phyloP scores from a whole-genome alignment of 2,329 filamentous ascomycete genomes.

The Beauveria sp. region DNA sequence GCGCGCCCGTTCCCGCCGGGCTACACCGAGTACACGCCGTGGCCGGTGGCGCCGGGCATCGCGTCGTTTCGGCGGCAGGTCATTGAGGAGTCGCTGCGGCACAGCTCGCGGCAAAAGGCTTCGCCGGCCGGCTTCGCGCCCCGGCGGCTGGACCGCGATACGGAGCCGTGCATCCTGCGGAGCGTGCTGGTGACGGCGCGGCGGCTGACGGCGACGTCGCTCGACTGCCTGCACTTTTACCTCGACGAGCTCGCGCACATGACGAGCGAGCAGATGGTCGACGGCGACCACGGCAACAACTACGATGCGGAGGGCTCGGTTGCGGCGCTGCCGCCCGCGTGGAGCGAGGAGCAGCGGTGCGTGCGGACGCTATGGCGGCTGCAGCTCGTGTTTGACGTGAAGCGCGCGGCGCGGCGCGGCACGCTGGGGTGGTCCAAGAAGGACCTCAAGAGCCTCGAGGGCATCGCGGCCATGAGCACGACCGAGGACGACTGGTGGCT shows the following conservation, averaged over 20 bases:
- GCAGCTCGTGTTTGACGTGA: slow-evolving; percentile 4
- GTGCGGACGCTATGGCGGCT: slow-evolving; percentile 1
- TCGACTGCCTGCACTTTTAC: not conserved
- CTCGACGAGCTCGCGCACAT: not conserved
- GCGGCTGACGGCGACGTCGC: not conserved
- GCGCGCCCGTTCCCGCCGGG: slow-evolving; percentile 4
- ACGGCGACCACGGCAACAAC: not conserved
- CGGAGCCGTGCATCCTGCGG: not conserved
- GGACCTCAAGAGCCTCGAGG: slow-evolving; percentile 1
- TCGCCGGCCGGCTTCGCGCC: not conserved
- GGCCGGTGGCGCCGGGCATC: not conserved
- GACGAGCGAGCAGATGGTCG: not conserved
- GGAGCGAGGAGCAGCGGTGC: slow-evolving; percentile 9
- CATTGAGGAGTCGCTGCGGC: slow-evolving; percentile 2
- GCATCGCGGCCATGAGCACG: not conserved
- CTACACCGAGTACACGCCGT: slow-evolving; percentile 6
- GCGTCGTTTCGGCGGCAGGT: slow-evolving; percentile 1
- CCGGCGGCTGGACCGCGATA: not conserved
- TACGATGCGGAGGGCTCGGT: not conserved
- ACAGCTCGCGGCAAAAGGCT: not conserved
- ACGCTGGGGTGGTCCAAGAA: not conserved
- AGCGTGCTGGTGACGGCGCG: slow-evolving; percentile 4
- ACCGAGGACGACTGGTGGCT: slow-evolving; percentile 9
- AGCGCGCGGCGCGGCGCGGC: not conserved
- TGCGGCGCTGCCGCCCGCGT: not conserved